phyloP scores from a whole-genome alignment of 2,329 filamentous ascomycete species.

The Gremmenia infestans region DNA sequence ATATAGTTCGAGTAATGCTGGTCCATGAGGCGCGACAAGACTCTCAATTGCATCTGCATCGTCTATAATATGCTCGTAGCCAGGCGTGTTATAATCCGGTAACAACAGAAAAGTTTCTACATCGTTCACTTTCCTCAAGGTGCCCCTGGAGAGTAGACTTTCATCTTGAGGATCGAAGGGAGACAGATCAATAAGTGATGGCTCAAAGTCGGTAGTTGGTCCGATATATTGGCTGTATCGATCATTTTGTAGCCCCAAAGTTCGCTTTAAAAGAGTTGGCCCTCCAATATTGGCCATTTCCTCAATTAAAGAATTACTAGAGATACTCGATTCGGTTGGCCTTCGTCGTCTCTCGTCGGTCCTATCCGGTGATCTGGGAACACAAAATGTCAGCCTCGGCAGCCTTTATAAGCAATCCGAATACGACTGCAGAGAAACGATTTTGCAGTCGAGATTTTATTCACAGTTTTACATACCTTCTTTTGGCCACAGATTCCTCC shows the following conservation, averaged over 20 bases:
- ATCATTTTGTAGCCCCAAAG: conserved; percentile 70
- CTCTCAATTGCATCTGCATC: conserved; percentile 70
- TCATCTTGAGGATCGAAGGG: conserved; percentile 78
- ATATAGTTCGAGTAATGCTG: conserved; percentile 72
- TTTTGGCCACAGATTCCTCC: conserved; percentile 58
- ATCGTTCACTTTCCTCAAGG: conserved; percentile 70
- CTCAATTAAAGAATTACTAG: conserved; percentile 60
- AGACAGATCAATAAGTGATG: conserved; percentile 75
- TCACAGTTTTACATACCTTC: conserved; percentile 49
- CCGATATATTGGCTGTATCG: conserved; percentile 81
- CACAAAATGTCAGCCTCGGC: conserved; percentile 15
- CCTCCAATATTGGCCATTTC: conserved; percentile 68
- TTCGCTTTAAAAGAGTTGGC: conserved; percentile 60
- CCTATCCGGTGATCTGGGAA: conserved; percentile 51
- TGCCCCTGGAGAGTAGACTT: conserved; percentile 64
- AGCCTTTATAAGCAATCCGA: conserved; percentile 8
- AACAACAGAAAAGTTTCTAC: conserved; percentile 76
- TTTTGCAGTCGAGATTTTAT: not conserved
- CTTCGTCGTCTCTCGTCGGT: conserved; percentile 49
- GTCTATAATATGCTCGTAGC: conserved; percentile 63
- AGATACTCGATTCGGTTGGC: conserved; percentile 53
- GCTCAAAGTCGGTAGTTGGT: conserved; percentile 77
- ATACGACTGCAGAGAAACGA: not conserved
- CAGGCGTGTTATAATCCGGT: conserved; percentile 66
- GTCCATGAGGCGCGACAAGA: conserved; percentile 72